Base-by-base conservation (phyloP, 768 basidiomycete species). In the Lentinula aciculospora region DNA sequence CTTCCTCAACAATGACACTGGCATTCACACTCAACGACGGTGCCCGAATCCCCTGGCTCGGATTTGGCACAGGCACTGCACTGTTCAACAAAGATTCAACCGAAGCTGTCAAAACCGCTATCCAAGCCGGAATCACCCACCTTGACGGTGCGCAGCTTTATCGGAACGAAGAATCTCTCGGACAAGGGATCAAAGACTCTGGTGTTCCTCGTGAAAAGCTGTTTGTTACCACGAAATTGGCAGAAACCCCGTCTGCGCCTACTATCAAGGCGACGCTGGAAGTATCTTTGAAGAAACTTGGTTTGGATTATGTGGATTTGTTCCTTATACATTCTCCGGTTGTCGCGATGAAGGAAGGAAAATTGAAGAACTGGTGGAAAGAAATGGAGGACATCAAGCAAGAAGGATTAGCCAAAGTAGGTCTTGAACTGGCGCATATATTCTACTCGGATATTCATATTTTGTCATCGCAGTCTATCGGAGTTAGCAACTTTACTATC, bases 31-130 rank as follows among this genome's bases (percentile, higher is more conserved):
- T 88, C 63, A 84, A 85, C 65, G 82, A 86, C 63, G 82, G 82
- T 19, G 71, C 67, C 19, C 62, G 62, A 4, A 70, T 79, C 36
- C 86, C 86, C 15, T 80, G 78, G 78, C 69, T 86, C 27, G 85
- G 75, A 1, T 86, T 82, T 59, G 86, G 86, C 17, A 85, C 81
- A 17, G 85, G 85, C 0, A 81, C 82, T 1, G 82, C 82, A 1
- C 69, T 81, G 15, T 81, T 63, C 56, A 53, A 58, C 12, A 73
- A 73, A 60, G 79, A 85, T 60, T 80, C 76, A 10, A 60, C 72
- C 0, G 63, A 70, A 3, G 61, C 69, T 8, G 72, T 82, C 46
- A 68, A 63, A 36, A 59, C 66, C 21, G 86, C 86, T 19, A 80
- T 88, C 53, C 71, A 76, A n/a, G 75, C 71, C 46, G 81, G 81